Evolutionary conservation across 208 protist species (phyloP), one percentile per base, ranked within the genome.

Genomic region (Entamoeba nuttalli): DNA sequence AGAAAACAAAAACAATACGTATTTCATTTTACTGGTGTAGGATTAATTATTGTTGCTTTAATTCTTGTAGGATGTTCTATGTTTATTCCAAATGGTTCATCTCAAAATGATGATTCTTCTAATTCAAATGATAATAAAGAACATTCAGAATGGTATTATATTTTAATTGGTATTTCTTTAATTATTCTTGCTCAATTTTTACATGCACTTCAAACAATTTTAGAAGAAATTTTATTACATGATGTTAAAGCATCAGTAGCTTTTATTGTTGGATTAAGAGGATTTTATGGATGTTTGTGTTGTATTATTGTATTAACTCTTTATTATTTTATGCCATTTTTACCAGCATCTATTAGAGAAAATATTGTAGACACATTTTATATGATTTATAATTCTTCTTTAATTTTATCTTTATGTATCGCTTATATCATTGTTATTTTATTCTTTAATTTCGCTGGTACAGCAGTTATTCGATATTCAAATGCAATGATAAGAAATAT

Each of bases 241-340:
- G 95, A 98, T 55, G 97, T 98, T 96, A 95, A 97, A 51, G 96
- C 98, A n/a, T 95, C 96, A 4, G 98, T 98, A 44, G 94, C 98
- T 51, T 97, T 98, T 95, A 96, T 98, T 96, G 98, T 98, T 19
- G 98, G 98, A 15, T 98, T 97, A 50, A 98, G 98, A 95, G 98
- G 98, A 71, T 69, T 98, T 41, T 98, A 95, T 94, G 97, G 98
- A 95, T 97, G 97, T 19, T 93, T 98, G 19, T 95, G 96, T 57
- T 97, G 98, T 96, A 95, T 96, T 48, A 94, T 97, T 62, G 96
- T 97, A 35, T 96, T 98, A 5, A 96, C 98, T 1, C 97, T 98
- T 41, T 52, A 98, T 4, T 69, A 95, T 7, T 84, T 84, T 21
- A 48, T 62, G 30, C 21, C 41, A 7, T 94, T 94, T n/a, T 21